Evolutionary conservation across 345 rosid species (phyloP).

Genomic region (Erucastrum elatum): DNA sequence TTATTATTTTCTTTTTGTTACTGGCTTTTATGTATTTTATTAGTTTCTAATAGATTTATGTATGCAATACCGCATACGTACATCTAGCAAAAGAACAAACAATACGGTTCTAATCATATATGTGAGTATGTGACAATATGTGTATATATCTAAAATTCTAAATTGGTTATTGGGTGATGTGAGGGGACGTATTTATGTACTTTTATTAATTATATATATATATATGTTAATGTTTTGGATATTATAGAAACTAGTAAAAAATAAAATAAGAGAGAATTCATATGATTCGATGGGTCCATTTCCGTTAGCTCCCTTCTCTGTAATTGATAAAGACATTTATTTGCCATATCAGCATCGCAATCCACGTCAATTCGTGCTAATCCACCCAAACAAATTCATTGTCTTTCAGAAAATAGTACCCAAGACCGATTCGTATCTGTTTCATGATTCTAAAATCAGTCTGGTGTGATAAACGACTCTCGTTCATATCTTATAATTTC

Average conservation of each 20-base stretch:
- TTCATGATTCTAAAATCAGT: neutral
- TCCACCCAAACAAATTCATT: conserved; percentile 17
- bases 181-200: neutral
- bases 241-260: neutral
- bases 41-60: too few relatives aligned
- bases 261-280: neutral
- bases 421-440: neutral
- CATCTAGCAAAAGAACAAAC: neutral
- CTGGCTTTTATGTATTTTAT: too few relatives aligned
- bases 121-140: neutral
- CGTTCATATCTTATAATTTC: neutral
- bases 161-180: neutral
- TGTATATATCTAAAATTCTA: neutral
- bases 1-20: too few relatives aligned
- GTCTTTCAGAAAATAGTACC: neutral
- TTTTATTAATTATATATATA: neutral
- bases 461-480: too few relatives aligned
- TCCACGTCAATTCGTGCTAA: conserved; percentile 25
- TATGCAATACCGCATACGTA: neutral
- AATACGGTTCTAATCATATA: neutral
- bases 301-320: conserved; percentile 14
- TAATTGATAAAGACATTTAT: conserved; percentile 29
- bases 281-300: neutral
- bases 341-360: conserved; percentile 14
- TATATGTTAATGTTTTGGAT: neutral